phyloP scores from a whole-genome alignment of 108 stramenopile genomes.

The Ochromonas danica region DNA sequence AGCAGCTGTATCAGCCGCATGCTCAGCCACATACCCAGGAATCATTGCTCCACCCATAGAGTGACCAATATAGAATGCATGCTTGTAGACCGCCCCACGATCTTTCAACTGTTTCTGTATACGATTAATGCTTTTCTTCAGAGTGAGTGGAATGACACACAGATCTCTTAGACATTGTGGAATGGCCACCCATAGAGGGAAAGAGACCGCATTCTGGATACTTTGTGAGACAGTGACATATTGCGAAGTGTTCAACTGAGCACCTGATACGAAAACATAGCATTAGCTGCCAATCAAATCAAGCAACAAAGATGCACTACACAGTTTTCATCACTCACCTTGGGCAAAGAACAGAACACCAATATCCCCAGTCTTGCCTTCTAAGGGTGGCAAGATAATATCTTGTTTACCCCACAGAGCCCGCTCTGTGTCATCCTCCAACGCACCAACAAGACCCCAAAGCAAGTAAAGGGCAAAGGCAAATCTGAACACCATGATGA shows the following conservation, averaged over 20 bases:
- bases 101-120: neutral
- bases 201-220: no score
- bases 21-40: neutral
- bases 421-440: no score
- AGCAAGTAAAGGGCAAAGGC: no score
- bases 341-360: conserved; percentile 1
- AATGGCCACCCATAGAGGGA: no score
- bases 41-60: conserved; percentile 5
- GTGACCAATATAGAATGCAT: neutral
- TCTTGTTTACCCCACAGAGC: no score
- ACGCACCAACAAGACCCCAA: no score
- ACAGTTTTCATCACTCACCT: neutral
- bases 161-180: neutral
- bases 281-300: no score
- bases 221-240: no score
- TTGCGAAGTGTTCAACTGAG: no score
- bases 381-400: neutral
- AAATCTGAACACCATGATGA: no score
- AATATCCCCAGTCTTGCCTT: neutral
- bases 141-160: neutral
- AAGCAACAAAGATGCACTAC: no score
- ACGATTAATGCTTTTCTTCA: neutral
- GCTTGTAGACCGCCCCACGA: neutral
- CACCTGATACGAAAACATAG: no score
- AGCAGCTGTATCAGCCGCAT: neutral